phyloP scores from a whole-genome alignment of 1,139 yeast genomes.

The Candida smagusa region DNA sequence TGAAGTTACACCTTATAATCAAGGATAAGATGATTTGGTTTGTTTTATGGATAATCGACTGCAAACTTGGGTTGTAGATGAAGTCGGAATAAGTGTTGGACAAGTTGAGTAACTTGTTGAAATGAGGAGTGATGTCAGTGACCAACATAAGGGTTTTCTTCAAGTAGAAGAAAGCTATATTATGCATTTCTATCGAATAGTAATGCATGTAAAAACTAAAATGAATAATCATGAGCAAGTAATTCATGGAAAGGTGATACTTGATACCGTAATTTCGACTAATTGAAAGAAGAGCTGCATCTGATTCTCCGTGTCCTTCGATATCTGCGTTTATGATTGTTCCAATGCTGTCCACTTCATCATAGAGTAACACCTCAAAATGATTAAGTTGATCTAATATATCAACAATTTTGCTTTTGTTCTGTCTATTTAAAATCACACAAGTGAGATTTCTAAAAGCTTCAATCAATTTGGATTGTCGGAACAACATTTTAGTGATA shows the following conservation, averaged over 20 bases:
- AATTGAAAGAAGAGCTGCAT: conserved; percentile 14
- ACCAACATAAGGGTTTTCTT: conserved; percentile 30
- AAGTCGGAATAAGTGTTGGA: conserved; percentile 35
- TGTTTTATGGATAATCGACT: conserved; percentile 34
- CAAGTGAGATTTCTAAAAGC: conserved; percentile 4
- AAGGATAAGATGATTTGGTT: conserved; percentile 32
- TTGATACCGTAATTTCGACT: conserved; percentile 25
- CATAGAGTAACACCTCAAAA: conserved; percentile 6
- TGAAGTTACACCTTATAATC: conserved; percentile 21
- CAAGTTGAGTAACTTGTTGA: conserved; percentile 29
- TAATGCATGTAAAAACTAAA: conserved; percentile 39
- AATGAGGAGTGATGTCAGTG: conserved; percentile 36
- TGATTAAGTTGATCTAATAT: conserved; percentile 8
- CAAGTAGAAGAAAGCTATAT: conserved; percentile 29
- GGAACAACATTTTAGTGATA: conserved; percentile 5
- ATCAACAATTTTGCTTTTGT: conserved; percentile 4
- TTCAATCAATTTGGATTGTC: conserved; percentile 1
- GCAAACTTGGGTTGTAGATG: conserved; percentile 39
- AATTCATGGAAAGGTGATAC: conserved; percentile 25
- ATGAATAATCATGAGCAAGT: conserved; percentile 31
- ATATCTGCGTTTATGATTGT: not conserved
- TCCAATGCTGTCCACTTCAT: conserved; percentile 4
- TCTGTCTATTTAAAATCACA: conserved; percentile 3
- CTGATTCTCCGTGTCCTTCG: conserved; percentile 8
- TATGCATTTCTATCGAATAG: conserved; percentile 14